These are phyloP conservation scores for Cladosporium sp. DNA, from an alignment of 2,329 filamentous ascomycete genomes.

Conservation along the genomic window DNA sequence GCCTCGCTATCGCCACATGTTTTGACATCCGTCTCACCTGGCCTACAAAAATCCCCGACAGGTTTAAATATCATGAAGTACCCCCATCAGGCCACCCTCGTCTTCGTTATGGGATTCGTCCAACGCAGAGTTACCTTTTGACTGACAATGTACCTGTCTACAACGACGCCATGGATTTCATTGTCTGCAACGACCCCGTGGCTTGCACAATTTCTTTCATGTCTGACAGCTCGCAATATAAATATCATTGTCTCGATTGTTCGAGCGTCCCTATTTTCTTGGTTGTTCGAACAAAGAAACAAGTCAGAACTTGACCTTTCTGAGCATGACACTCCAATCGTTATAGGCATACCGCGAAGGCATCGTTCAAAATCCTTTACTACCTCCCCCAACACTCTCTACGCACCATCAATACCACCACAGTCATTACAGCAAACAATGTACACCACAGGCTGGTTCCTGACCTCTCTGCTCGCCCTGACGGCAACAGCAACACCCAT, in stretches of 20 bases:
- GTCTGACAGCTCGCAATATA: background rate
- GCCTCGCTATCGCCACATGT: background rate
- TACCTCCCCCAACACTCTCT: background rate
- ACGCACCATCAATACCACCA: background rate
- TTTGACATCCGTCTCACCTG: background rate
- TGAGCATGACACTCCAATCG: background rate
- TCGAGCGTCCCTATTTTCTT: background rate
- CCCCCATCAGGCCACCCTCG: background rate
- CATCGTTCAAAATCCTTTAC: background rate
- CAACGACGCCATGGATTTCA: too few species aligned
- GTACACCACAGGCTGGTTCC: constrained; percentile 6
- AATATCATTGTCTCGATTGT: constrained; percentile 10
- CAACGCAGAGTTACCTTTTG: background rate
- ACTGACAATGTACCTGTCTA: background rate
- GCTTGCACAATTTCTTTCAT: constrained; percentile 4
- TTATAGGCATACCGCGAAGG: constrained; percentile 5
- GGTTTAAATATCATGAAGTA: background rate
- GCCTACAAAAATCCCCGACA: background rate
- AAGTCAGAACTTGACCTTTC: background rate
- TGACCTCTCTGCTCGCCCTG: constrained; percentile 9
- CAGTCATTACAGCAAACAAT: constrained; percentile 5
- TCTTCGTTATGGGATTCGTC: background rate
- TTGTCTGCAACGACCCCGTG: background rate
- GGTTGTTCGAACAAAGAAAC: constrained; percentile 3
- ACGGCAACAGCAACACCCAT: constrained; percentile 5